Percentiles rank a stretch among this genome's conserved stretches.
Conservation (phyloP, 1,139 yeast genomes). For the Kodamaea sp. region DNA sequence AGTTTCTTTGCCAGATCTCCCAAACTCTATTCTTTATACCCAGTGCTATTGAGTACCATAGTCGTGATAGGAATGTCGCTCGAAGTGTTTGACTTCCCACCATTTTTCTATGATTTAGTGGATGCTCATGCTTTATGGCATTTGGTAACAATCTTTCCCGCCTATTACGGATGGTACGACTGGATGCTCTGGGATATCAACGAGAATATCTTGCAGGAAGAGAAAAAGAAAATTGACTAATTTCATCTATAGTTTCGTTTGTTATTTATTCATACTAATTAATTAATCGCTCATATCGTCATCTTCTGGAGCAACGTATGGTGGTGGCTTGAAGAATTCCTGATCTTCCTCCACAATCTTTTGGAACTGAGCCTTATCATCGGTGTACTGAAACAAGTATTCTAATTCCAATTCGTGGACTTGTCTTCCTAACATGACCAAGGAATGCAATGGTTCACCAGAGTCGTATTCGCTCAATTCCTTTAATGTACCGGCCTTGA, state of each 20-base stretch:
- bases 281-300: conserved; percentile 21
- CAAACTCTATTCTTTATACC: conserved; percentile 44
- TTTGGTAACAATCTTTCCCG: conserved; percentile 69
- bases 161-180: conserved; percentile 46
- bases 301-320: conserved; percentile 42
- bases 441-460: conserved; percentile 93
- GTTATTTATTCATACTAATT: conserved; percentile 1
- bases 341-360: conserved; percentile 66
- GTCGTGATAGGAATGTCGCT: conserved; percentile 77
- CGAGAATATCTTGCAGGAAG: conserved; percentile 30
- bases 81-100: conserved; percentile 89
- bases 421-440: conserved; percentile 87
- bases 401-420: conserved; percentile 93
- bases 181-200: conserved; percentile 49
- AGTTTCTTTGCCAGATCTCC: conserved; percentile 40
- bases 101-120: conserved; percentile 56
- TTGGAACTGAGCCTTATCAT: conserved; percentile 61
- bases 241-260: background rate
- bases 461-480: conserved; percentile 80
- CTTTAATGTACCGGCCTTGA: conserved; percentile 81
- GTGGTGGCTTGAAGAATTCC: conserved; percentile 68
- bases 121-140: conserved; percentile 98
- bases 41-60: conserved; percentile 45
- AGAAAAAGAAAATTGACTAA: conserved; percentile 17
- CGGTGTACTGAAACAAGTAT: conserved; percentile 75